Base-by-base conservation (phyloP, 1,284 basidiomycete genomes). In the Pseudozyma thailandica region DNA sequence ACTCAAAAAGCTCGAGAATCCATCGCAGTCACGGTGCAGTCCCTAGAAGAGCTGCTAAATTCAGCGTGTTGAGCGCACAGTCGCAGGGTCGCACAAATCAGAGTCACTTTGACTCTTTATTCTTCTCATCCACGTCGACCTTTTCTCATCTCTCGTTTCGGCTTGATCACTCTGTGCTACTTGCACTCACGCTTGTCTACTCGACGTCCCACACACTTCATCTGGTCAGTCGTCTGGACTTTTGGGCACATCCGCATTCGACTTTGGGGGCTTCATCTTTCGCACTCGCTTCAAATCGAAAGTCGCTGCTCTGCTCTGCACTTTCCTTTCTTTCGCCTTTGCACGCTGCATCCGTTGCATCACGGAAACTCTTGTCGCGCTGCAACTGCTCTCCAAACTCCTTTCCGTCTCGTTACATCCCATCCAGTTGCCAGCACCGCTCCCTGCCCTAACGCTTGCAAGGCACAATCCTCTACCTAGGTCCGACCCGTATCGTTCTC, bases 81-180 rank as follows among this genome's bases (percentile, higher is more conserved):
- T n/a, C n/a, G n/a, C n/a, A 33, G n/a, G 31, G 12, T 10, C n/a
- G 31, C 12, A 33, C 31, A 16, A 33, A 16, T 33, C 31, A 33
- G 31, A 13, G 12, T 10, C 31, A 16, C 31, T 33, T 33, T 33
- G 31, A 16, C 31, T n/a, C n/a, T n/a, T n/a, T n/a, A n/a, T n/a
- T n/a, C n/a, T n/a, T n/a, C n/a, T n/a, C n/a, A 33, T 33, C 31
- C 31, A 33, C 31, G 31, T 48, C 46, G 12, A 21, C 45, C 37
- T 18, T 18, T 16, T 38, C 6, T 38, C 37, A 16, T 20, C 37
- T 16, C 18, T 47, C 45, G 25, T 26, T 20, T 47, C 45, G 28
- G 13, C 23, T 47, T n/a, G 5, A 6, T 20, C 21, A 37, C 10
- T 33, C n/a, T 33, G 31, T 33, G 31, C 31, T 33, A 16, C 31